phyloP scores from a whole-genome alignment of 73 alveolate species.

The Symbiodinium pilosum region DNA sequence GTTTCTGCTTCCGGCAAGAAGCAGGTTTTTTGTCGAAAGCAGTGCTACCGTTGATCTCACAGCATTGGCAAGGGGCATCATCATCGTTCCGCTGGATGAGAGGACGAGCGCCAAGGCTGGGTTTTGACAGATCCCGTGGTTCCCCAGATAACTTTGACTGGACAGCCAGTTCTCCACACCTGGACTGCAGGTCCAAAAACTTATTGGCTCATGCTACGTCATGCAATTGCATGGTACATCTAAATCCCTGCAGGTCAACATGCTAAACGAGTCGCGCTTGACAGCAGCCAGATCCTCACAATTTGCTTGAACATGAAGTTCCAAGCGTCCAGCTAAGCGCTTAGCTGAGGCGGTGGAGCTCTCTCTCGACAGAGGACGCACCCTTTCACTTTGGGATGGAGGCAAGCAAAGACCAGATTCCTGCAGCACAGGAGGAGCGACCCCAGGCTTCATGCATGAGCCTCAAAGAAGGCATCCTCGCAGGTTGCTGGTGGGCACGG shows the following conservation, averaged over 20 bases:
- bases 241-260: not conserved
- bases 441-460: not conserved
- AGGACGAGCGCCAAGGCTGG: slow-evolving; percentile 26
- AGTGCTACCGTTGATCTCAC: too few species aligned
- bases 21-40: too few species aligned
- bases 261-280: slow-evolving; percentile 71
- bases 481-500: too few species aligned
- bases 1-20: not conserved
- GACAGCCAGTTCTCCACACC: too few species aligned
- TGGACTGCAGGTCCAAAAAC: too few species aligned
- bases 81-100: slow-evolving; percentile 78
- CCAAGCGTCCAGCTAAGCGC: not conserved
- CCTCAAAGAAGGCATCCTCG: too few species aligned
- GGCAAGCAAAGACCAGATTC: too few species aligned
- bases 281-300: slow-evolving; percentile 18
- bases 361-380: slow-evolving; percentile 38
- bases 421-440: not conserved
- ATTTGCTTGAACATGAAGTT: not conserved
- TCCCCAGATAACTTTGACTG: too few species aligned
- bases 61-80: slow-evolving; percentile 44
- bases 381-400: too few species aligned
- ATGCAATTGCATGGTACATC: too few species aligned
- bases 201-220: too few species aligned
- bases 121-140: too few species aligned
- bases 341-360: slow-evolving; percentile 65